phyloP scores from a whole-genome alignment of 495 filamentous ascomycete species.

The Neurospora sp. region DNA sequence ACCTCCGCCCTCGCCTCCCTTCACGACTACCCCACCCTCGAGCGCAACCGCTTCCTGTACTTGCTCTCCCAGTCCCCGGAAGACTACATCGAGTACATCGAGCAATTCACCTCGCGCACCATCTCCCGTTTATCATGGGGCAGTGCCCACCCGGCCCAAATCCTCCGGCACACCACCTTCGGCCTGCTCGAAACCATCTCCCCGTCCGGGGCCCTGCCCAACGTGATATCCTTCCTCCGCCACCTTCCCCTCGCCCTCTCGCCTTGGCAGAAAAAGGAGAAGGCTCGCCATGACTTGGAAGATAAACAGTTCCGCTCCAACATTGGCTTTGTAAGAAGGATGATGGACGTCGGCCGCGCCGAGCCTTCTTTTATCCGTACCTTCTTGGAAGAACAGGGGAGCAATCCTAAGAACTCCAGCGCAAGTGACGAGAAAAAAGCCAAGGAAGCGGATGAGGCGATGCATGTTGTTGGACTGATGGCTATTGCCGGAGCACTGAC shows the following conservation, averaged over 20 bases:
- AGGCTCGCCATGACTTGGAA: conserved; percentile 29
- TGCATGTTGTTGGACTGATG: conserved; percentile 37
- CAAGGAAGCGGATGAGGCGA: conserved; percentile 25
- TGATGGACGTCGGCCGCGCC: conserved; percentile 11
- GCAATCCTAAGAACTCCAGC: conserved; percentile 2
- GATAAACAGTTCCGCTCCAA: conserved; percentile 25
- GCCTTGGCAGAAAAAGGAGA: conserved; percentile 45
- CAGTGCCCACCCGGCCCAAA: conserved; percentile 31
- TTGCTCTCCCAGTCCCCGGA: conserved; percentile 27
- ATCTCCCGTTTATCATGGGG: conserved; percentile 53
- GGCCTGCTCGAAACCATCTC: conserved; percentile 49
- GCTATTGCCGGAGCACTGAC: conserved; percentile 39
- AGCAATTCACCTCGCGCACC: conserved; percentile 50
- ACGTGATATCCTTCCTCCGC: conserved; percentile 34
- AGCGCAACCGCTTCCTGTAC: conserved; percentile 46
- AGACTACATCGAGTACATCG: conserved; percentile 44
- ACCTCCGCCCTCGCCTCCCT: conserved; percentile 31
- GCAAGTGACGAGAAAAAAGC: conserved; percentile 5
- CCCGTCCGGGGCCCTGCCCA: conserved; percentile 46
- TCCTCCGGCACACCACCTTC: conserved; percentile 46
- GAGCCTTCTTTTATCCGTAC: conserved; percentile 36
- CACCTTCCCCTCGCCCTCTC: conserved; percentile 31
- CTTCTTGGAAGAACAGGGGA: conserved; percentile 25
- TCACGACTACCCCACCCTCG: conserved; percentile 42
- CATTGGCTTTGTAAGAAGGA: conserved; percentile 32